Base-by-base conservation (phyloP, 176 grass and related monocot genomes). In the Oryza meridionalis region DNA sequence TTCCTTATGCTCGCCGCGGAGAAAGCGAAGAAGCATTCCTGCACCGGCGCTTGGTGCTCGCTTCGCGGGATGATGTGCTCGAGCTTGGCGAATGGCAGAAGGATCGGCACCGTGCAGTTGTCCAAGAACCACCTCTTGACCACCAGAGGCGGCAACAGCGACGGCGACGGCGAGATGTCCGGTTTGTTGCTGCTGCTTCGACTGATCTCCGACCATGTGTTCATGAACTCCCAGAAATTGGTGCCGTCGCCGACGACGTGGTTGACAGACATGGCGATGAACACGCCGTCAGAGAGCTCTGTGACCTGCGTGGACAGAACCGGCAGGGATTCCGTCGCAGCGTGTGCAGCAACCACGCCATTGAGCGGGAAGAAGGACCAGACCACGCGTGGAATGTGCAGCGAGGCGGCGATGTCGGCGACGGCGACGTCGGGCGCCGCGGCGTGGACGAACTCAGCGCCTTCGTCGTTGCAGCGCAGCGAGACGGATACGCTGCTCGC, bases 391-490 rank as follows among this genome's bases (percentile, higher is more conserved):
- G 77, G 77, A 6, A 17, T 45, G 33, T 81, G 24, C 0, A 81
- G 6, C 16, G 77, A 67, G 4, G 21, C 16, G 15, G 53, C 29
- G 68, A 94, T 72, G 81, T 91, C 86, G 8, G 59, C 15, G 29
- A 82, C 86, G 50, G 72, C 2, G 40, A 86, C 84, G 2, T 3
- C 47, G 2, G 83, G 75, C 9, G 82, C 91, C 44, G 11, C 35
- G 0, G 88, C 88, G 70, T 94, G 92, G 65, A 91, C 67, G 31
- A 94, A 80, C 83, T 91, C 85, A 8, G 92, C 82, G 19, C 88
- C 92, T 1, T 77, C 46, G 6, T 68, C 65, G 35, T 43, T 72
- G 81, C 85, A 85, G 2, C 32, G 70, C 17, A 88, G 3, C 9
- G 25, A 72, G 21, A 76, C 37, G 9, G 68, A 24, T 19, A 25